Conservation (phyloP, 495 filamentous ascomycete species). For the Penicillium canescens region DNA sequence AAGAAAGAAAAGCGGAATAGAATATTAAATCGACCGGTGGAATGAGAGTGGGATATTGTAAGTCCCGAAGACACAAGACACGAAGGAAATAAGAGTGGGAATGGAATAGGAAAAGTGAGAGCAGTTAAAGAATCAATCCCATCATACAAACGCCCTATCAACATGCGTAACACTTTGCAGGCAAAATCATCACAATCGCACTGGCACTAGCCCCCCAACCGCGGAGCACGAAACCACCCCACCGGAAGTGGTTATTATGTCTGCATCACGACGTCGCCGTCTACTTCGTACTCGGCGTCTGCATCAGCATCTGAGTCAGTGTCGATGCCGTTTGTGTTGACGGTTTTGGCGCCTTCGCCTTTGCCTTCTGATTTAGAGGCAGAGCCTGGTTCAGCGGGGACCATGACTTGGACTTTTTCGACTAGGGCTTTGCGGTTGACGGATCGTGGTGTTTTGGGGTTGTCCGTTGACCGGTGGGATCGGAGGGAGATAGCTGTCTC, state of each 20-base stretch:
- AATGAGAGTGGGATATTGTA: background rate
- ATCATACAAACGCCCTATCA: constrained; percentile 23
- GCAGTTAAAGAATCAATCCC: constrained; percentile 2
- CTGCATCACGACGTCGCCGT: constrained; percentile 42
- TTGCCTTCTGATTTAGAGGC: constrained; percentile 4
- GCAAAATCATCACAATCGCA: background rate
- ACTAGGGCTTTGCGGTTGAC: constrained; percentile 39
- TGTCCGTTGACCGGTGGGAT: constrained; percentile 19
- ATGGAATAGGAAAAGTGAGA: background rate
- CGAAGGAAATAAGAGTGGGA: constrained; percentile 9
- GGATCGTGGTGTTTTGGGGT: constrained; percentile 29
- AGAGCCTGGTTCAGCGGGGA: constrained; percentile 30
- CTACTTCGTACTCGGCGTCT: constrained; percentile 36
- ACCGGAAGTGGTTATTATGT: constrained; percentile 22
- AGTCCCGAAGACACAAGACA: background rate
- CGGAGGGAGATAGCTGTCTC: constrained; percentile 16
- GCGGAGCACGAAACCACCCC: background rate
- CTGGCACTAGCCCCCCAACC: background rate
- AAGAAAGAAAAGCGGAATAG: constrained; percentile 3
- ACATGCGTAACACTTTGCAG: constrained; percentile 23
- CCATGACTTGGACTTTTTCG: constrained; percentile 39
- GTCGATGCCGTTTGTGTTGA: constrained; percentile 26
- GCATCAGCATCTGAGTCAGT: constrained; percentile 20
- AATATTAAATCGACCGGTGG: constrained; percentile 11
- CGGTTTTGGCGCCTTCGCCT: constrained; percentile 6